Evolutionary conservation across 495 filamentous ascomycete genomes (phyloP).

Genomic region (Trichoderma gamsii): DNA sequence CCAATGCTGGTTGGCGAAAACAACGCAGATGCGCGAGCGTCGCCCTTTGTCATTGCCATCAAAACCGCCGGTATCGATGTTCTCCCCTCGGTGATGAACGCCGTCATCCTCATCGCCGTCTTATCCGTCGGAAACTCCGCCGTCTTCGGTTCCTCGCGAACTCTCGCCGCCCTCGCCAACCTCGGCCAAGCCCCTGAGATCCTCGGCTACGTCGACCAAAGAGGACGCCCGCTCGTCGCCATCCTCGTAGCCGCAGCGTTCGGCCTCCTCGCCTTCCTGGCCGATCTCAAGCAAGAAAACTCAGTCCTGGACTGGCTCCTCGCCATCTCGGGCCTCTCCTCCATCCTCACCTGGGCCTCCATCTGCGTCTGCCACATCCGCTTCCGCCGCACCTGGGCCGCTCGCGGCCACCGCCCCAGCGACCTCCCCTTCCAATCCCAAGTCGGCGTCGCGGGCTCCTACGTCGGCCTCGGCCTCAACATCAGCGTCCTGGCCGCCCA

Average conservation of each 20-base stretch:
- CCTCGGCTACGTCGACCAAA: slow-evolving; percentile 75
- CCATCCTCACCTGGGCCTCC: slow-evolving; percentile 89
- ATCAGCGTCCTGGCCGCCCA: slow-evolving; percentile 77
- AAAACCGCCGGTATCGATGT: slow-evolving; percentile 68
- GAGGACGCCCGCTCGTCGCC: slow-evolving; percentile 70
- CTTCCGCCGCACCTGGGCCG: slow-evolving; percentile 74
- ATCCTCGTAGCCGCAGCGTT: slow-evolving; percentile 62
- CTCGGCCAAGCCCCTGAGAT: slow-evolving; percentile 74
- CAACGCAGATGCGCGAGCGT: slow-evolving; percentile 63
- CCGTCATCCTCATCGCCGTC: slow-evolving; percentile 82
- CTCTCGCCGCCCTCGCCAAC: slow-evolving; percentile 78
- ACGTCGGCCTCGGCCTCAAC: slow-evolving; percentile 76
- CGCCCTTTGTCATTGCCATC: slow-evolving; percentile 88
- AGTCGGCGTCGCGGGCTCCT: slow-evolving; percentile 75
- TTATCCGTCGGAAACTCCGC: slow-evolving; percentile 82
- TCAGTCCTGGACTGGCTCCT: slow-evolving; percentile 82
- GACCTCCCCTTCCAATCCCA: slow-evolving; percentile 80
- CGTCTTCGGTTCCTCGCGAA: slow-evolving; percentile 81
- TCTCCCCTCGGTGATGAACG: slow-evolving; percentile 81
- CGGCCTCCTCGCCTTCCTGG: slow-evolving; percentile 74
- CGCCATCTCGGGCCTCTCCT: slow-evolving; percentile 79
- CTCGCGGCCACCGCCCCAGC: slow-evolving; percentile 60
- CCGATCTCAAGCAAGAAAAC: slow-evolving; percentile 56
- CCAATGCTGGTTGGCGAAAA: slow-evolving; percentile 48
- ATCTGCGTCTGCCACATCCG: slow-evolving; percentile 88